phyloP scores from a whole-genome alignment of 768 basidiomycete species.

The Pulveroboletus sp. region DNA sequence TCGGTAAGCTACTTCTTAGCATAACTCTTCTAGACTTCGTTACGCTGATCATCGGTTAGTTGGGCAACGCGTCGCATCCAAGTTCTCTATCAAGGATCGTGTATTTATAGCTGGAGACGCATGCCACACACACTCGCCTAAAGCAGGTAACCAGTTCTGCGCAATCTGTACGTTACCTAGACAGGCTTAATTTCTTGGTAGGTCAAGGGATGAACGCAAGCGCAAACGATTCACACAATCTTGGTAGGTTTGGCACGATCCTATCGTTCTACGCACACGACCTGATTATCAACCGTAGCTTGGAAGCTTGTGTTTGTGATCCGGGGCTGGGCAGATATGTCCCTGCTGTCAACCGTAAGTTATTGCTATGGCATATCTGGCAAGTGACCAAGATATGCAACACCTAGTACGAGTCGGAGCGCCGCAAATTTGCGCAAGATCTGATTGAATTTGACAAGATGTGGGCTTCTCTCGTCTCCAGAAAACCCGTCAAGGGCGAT shows the following conservation, averaged over 20 bases:
- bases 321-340: slow-evolving; percentile 42
- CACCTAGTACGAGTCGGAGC: slow-evolving; percentile 47
- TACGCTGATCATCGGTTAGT: slow-evolving; percentile 28
- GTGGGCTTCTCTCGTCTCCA: slow-evolving; percentile 48
- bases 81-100: slow-evolving; percentile 42
- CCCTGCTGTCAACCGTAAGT: slow-evolving; percentile 43
- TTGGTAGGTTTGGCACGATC: slow-evolving; percentile 27
- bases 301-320: slow-evolving; percentile 53
- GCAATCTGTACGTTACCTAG: background rate
- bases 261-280: background rate
- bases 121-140: slow-evolving; percentile 43
- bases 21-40: background rate
- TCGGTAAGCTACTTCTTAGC: slow-evolving; percentile 29
- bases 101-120: slow-evolving; percentile 57
- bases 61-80: slow-evolving; percentile 51
- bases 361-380: background rate
- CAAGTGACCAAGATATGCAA: background rate
- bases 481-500: slow-evolving; percentile 40
- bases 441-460: slow-evolving; percentile 51
- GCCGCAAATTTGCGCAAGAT: slow-evolving; percentile 49
- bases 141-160: slow-evolving; percentile 31
- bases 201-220: slow-evolving; percentile 53
- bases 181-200: slow-evolving; percentile 23
- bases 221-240: slow-evolving; percentile 51
- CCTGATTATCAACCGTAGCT: slow-evolving; percentile 21